Evolutionary conservation across 2,329 filamentous ascomycete genomes (phyloP), one percentile per base, ranked within the genome.

Genomic region (Fusarium domesticum): DNA sequence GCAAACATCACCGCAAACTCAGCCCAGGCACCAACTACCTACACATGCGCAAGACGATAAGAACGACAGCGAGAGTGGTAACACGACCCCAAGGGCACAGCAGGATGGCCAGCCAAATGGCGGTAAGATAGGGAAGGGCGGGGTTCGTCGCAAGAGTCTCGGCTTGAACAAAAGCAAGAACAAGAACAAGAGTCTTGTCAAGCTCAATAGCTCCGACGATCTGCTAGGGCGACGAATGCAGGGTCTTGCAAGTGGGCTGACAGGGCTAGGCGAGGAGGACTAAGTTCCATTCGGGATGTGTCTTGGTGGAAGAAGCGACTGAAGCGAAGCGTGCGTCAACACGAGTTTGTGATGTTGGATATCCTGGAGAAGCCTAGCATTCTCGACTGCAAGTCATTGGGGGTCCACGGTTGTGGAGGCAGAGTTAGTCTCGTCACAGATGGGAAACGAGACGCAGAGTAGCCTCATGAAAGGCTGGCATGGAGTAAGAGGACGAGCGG

Each of bases 181-280:
- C 34, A 71, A 69, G 54, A 68, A 72, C 37, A 72, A 70, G 61
- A 75, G 71, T 36, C 56, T 81, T 20, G 65, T 78, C 12, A 77
- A 75, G 64, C 68, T 82, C 37, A 73, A 73, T 47, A 81, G 78
- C 61, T 74, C 76, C 31, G 78, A 81, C 45, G 78, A 82, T 54
- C 55, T 82, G 53, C 67, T 82, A 10, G 71, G 75, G 0, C 65
- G 78, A 50, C 70, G 78, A 37, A 82, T 82, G 78, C 72, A 81
- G 45, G 78, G 78, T 1, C 66, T 82, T 16, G 73, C 76, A 3
- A 75, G 74, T 6, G 72, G 76, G 0, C 57, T 82, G 59, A 77
- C 76, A 18, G 74, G 77, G 11, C 49, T 70, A 42, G 67, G 67
- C 2, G 71, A 74, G 43, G 73, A 75, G 15, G 66, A 70, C 28